These are phyloP conservation scores for Dothistroma pini DNA, from an alignment of 2,329 filamentous ascomycete genomes.

Conservation along the genomic window DNA sequence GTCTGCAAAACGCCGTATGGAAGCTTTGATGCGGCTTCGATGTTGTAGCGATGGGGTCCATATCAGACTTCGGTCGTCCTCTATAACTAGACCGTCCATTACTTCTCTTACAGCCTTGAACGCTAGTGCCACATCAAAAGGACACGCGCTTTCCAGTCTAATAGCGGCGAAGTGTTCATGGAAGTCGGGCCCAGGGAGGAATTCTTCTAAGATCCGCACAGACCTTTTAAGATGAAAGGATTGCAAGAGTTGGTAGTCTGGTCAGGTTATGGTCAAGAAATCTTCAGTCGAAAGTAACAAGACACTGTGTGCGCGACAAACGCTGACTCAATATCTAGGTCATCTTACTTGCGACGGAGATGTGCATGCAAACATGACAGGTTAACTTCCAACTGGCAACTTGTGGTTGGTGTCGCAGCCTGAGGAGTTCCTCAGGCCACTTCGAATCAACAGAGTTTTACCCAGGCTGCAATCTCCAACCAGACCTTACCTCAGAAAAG, in stretches of 20 bases:
- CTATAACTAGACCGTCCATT: slow-evolving; percentile 1
- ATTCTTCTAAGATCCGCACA: no score
- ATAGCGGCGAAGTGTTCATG: slow-evolving; percentile 6
- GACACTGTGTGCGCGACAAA: neutral
- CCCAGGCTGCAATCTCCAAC: neutral
- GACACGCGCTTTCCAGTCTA: slow-evolving; percentile 3
- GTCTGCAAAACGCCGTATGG: neutral
- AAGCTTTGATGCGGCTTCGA: neutral
- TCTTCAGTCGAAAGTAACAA: neutral
- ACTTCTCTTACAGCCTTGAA: slow-evolving; percentile 6
- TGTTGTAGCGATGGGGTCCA: neutral
- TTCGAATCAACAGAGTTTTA: neutral
- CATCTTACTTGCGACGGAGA: neutral
- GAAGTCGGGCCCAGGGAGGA: no score
- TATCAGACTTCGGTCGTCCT: neutral
- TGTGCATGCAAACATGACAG: neutral
- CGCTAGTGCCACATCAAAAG: slow-evolving; percentile 1
- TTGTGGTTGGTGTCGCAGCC: neutral
- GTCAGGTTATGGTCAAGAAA: neutral
- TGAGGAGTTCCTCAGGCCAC: neutral
- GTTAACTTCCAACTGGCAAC: no score
- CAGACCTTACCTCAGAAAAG: no score
- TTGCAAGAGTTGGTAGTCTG: neutral
- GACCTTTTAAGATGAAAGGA: neutral
- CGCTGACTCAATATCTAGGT: neutral